phyloP scores from a whole-genome alignment of 2,329 filamentous ascomycete genomes.

The Fusarium odoratissimum region DNA sequence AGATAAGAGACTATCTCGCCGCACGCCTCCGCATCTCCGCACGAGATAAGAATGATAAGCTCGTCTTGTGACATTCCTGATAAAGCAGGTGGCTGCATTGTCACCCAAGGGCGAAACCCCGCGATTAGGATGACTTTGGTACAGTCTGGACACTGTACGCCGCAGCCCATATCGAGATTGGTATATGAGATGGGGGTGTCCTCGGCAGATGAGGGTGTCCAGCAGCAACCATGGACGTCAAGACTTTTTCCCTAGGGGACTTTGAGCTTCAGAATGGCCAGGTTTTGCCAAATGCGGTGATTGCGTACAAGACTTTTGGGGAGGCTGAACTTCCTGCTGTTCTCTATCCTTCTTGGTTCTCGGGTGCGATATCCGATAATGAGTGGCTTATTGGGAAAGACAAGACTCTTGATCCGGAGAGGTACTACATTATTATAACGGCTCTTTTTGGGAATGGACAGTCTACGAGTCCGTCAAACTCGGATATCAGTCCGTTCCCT shows the following conservation, averaged over 20 bases:
- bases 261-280: slow-evolving; percentile 74
- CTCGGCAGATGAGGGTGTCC: not conserved
- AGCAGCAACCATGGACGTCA: slow-evolving; percentile 25
- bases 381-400: slow-evolving; percentile 77
- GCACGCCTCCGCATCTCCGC: slow-evolving; percentile 22
- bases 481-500: slow-evolving; percentile 56
- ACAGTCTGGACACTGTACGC: not conserved
- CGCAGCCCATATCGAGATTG: not conserved
- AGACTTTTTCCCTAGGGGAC: slow-evolving; percentile 68
- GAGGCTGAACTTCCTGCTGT: slow-evolving; percentile 71
- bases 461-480: slow-evolving; percentile 65
- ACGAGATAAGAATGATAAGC: slow-evolving; percentile 33
- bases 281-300: slow-evolving; percentile 71
- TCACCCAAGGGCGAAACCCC: slow-evolving; percentile 32
- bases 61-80: slow-evolving; percentile 27
- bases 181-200: slow-evolving; percentile 12
- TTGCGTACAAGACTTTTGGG: slow-evolving; percentile 83
- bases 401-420: slow-evolving; percentile 70
- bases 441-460: slow-evolving; percentile 66
- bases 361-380: slow-evolving; percentile 72
- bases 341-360: slow-evolving; percentile 82
- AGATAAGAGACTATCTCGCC: slow-evolving; percentile 21
- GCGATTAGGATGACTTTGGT: not conserved
- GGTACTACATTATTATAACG: slow-evolving; percentile 62
- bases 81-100: slow-evolving; percentile 29